Conservation (phyloP, 2,329 filamentous ascomycete genomes). For the Fusarium pilosicola region DNA sequence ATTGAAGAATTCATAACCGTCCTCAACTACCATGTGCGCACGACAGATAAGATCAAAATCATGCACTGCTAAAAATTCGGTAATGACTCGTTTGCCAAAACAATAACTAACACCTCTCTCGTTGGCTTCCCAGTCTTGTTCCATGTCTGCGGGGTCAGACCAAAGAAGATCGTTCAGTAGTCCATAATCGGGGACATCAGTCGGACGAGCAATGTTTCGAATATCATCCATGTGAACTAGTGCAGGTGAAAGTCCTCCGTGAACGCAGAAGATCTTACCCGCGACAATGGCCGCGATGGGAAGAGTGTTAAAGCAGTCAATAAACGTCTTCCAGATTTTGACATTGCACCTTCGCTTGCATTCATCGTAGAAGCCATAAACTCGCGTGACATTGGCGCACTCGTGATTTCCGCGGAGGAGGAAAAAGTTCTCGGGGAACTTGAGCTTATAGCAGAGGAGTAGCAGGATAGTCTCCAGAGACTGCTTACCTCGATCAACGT, state of each 20-base stretch:
- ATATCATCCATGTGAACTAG: constrained; percentile 99
- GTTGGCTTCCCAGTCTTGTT: constrained; percentile 97
- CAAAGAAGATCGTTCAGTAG: constrained; percentile 94
- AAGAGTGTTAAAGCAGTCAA: constrained; percentile 98
- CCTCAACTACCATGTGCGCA: constrained; percentile 99
- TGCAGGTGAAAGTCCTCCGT: constrained; percentile 92
- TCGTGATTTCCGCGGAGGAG: constrained; percentile 98
- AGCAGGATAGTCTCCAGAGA: constrained; percentile 98
- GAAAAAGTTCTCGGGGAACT: constrained; percentile 99
- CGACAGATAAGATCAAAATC: constrained; percentile 98
- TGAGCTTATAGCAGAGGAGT: constrained; percentile 98
- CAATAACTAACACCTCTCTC: constrained; percentile 98
- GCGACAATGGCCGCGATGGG: constrained; percentile 99
- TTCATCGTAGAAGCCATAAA: constrained; percentile 99
- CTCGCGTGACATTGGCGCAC: constrained; percentile 97
- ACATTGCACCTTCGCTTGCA: constrained; percentile 99
- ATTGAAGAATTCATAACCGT: constrained; percentile 98
- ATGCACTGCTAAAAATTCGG: constrained; percentile 91
- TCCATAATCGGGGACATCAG: constrained; percentile 96
- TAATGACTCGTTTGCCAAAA: constrained; percentile 98
- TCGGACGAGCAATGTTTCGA: constrained; percentile 92
- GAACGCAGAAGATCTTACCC: constrained; percentile 99
- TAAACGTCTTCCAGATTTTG: constrained; percentile 99
- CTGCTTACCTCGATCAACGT: constrained; percentile 99
- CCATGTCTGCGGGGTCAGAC: constrained; percentile 98